Evolutionary conservation across 148 eudicot genomes (phyloP), one percentile per base, ranked within the genome.

Genomic region (Silene uniflora): DNA sequence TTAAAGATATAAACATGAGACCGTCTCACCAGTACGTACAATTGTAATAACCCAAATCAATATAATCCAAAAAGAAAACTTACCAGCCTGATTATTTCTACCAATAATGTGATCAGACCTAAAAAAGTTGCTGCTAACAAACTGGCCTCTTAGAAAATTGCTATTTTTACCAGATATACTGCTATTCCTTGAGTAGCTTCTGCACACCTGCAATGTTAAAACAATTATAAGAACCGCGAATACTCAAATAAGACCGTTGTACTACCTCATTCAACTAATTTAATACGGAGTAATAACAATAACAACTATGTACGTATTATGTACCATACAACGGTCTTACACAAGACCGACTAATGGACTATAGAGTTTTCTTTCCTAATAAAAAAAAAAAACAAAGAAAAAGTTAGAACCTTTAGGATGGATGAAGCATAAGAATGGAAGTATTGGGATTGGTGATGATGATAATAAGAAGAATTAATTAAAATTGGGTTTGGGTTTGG

Each of bases 111-210:
- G 55, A 79, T 67, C 75, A 52, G 42, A 80, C 47, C 81, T 69
- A 66, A 79, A 72, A 24, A 89, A 81, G 39, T 73, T 80, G 46
- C 81, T 82, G 67, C 46, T 69, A 8, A 62, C 72, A 78, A 85
- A 85, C 79, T 85, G 87, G 24, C 91, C 91, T 73, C 85, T 81
- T 47, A 83, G 54, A 79, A 83, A 91, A 32, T 84, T 73, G 69
- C 80, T 82, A 29, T 81, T 78, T 73, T 83, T 90, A 7, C 84
- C 79, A 71, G 88, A 77, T n/a, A 84, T 62, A 59, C 62, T 16
- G 56, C 70, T 78, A 72, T 66, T 64, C 27, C 82, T 83, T 73
- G 82, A 69, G 80, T 69, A 67, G 6, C 46, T 66, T 81, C 54
- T 84, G 86, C 87, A 66, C 24, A 81, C 69, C 69, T 66, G 44